Evolutionary conservation across 2,329 filamentous ascomycete genomes (phyloP).

Genomic region (Macroventuria anomochaeta): DNA sequence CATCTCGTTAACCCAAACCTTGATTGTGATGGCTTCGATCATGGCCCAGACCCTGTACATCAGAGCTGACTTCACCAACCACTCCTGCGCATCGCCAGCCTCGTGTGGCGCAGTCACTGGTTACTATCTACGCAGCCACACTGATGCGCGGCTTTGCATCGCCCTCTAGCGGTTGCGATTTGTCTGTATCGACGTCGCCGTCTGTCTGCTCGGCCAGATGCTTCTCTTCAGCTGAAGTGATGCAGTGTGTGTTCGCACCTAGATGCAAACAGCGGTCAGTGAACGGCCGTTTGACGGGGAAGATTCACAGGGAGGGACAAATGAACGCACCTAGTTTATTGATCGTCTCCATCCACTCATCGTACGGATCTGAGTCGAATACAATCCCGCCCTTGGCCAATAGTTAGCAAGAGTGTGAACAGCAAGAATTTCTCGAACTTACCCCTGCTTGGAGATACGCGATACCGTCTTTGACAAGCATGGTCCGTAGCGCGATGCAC

Average conservation of each 20-base stretch:
- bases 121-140: slow-evolving; percentile 34
- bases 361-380: slow-evolving; percentile 80
- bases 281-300: slow-evolving; percentile 2
- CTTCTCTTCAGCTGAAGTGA: slow-evolving; percentile 79
- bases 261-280: slow-evolving; percentile 30
- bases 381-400: slow-evolving; percentile 45
- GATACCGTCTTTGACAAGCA: slow-evolving; percentile 89
- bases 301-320: slow-evolving; percentile 3
- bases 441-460: slow-evolving; percentile 84
- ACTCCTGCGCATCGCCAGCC: slow-evolving; percentile 11
- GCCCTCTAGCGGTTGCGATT: slow-evolving; percentile 16
- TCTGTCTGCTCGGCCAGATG: slow-evolving; percentile 60
- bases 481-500: slow-evolving; percentile 82
- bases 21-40: slow-evolving; percentile 6
- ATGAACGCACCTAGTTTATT: slow-evolving; percentile 77
- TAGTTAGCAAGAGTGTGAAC: slow-evolving; percentile 26
- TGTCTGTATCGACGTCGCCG: slow-evolving; percentile 19
- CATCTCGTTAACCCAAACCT: slow-evolving; percentile 22
- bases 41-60: slow-evolving; percentile 10
- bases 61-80: slow-evolving; percentile 8
- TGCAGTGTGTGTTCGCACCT: slow-evolving; percentile 82
- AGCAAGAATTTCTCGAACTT: slow-evolving; percentile 61
- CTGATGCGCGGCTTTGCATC: slow-evolving; percentile 35
- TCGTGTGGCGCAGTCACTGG: slow-evolving; percentile 29
- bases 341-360: slow-evolving; percentile 95